phyloP scores from a whole-genome alignment of 305 asterid genomes.

The Fraxinus sp. region DNA sequence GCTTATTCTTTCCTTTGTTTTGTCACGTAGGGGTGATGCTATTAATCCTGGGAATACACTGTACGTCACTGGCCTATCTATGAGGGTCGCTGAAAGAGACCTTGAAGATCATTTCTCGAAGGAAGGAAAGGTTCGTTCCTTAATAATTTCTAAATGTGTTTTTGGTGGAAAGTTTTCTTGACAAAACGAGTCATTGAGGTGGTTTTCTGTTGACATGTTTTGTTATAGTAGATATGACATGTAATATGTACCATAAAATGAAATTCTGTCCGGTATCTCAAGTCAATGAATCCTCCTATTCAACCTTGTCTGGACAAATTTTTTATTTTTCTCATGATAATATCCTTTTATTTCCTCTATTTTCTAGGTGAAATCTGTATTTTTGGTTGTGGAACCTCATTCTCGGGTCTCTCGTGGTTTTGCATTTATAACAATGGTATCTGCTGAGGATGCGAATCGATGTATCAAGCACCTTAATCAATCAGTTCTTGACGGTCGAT shows the following conservation, averaged over 20 bases:
- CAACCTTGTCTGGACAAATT: not conserved
- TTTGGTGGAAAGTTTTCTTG: not conserved
- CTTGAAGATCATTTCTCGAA: constrained; percentile 95
- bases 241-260: not conserved
- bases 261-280: not conserved
- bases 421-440: constrained; percentile 83
- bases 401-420: constrained; percentile 93
- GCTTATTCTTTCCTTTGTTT: constrained; percentile 8
- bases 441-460: constrained; percentile 73
- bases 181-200: not conserved
- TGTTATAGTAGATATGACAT: not conserved
- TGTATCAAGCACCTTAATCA: constrained; percentile 91
- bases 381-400: constrained; percentile 89
- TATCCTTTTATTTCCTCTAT: constrained; percentile 9
- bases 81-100: constrained; percentile 86
- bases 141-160: not conserved
- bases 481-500: constrained; percentile 89
- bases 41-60: constrained; percentile 81
- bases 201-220: not conserved
- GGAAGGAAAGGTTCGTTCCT: constrained; percentile 81
- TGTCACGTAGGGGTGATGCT: constrained; percentile 42
- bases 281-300: not conserved
- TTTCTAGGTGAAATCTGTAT: constrained; percentile 77
- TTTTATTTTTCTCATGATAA: constrained; percentile 1
- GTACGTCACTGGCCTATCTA: constrained; percentile 89